Conservation (phyloP, 345 rosid genomes). For the Euphorbia lathyris region DNA sequence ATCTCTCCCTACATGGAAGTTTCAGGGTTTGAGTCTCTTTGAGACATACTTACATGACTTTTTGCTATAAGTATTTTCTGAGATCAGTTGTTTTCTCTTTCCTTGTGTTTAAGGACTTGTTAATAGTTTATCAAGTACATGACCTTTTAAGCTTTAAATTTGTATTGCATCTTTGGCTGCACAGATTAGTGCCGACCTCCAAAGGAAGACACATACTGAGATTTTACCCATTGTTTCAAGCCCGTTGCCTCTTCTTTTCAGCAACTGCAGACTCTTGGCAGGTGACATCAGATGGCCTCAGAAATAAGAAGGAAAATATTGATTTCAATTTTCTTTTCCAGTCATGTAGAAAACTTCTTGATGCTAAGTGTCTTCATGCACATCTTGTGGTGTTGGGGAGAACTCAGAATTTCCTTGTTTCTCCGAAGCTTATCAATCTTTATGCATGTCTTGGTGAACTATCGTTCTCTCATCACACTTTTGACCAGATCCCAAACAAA, state of each 20-base stretch:
- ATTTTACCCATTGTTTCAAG: constrained; percentile 21
- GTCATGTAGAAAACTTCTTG: constrained; percentile 33
- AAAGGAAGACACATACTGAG: constrained; percentile 31
- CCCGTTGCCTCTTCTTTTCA: constrained; percentile 21
- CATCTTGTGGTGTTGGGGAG: constrained; percentile 43
- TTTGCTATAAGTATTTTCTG: background rate
- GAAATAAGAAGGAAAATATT: constrained; percentile 15
- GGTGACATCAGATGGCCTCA: constrained; percentile 14
- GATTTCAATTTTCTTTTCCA: constrained; percentile 36
- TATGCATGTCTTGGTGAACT: constrained; percentile 42
- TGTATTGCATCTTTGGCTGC: constrained; percentile 5
- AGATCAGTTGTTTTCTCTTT: background rate
- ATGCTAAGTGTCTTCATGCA: constrained; percentile 39
- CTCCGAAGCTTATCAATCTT: constrained; percentile 44
- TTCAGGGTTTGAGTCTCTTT: no score
- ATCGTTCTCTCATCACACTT: constrained; percentile 28
- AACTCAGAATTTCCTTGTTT: constrained; percentile 21
- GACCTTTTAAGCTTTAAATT: background rate
- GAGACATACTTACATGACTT: background rate
- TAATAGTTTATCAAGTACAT: background rate
- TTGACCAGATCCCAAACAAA: constrained; percentile 36
- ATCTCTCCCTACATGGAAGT: no score
- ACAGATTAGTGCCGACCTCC: constrained; percentile 37
- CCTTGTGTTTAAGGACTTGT: background rate
- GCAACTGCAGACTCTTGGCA: constrained; percentile 27